Evolutionary conservation across 2,329 filamentous ascomycete species (phyloP), one percentile per base, ranked within the genome.

Genomic region (Penicillium sp.): DNA sequence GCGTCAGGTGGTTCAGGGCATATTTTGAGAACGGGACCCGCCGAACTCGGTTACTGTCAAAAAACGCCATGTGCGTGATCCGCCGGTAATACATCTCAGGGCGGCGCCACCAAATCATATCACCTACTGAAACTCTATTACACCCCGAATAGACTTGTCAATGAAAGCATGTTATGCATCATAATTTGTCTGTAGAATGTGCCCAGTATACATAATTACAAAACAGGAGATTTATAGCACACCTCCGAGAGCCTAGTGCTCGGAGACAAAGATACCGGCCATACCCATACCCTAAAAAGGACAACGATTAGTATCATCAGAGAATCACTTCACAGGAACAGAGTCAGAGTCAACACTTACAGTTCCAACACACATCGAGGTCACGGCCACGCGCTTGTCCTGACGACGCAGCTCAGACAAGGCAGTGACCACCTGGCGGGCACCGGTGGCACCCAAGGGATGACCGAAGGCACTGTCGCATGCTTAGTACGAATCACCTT

Each of bases 291-390:
- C 78, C 72, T 78, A 37, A 13, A 33, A 37, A 10, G 22, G 22
- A 38, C 19, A 13, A 13, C 7, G 22, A n/a, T 59, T 30, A 37
- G 35, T 25, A 56, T 68, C 57, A 64, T 52, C 56, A 2, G 10
- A 25, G 19, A 0, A 37, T 52, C 48, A 14, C 52, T 51, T 19
- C 1, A 6, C 26, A 26, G n/a, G 2, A 19, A 56, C 14, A 16
- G 4, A 37, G 2, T 8, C 14, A 11, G 25, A 8, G 33, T 42
- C 11, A 25, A 7, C 92, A 64, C 92, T 73, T 68, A 78, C 93
- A 1, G 93, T 97, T 61, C 93, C 94, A 43, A 97, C 82, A 78
- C 93, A 97, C 94, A 97, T 97, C 74, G 89, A 93, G 19, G 92
- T 97, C 48, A 96, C 87, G 37, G 93, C 93, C 60, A 97, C 78